phyloP scores from a whole-genome alignment of 2,329 filamentous ascomycete genomes.

The Fusarium concolor region DNA sequence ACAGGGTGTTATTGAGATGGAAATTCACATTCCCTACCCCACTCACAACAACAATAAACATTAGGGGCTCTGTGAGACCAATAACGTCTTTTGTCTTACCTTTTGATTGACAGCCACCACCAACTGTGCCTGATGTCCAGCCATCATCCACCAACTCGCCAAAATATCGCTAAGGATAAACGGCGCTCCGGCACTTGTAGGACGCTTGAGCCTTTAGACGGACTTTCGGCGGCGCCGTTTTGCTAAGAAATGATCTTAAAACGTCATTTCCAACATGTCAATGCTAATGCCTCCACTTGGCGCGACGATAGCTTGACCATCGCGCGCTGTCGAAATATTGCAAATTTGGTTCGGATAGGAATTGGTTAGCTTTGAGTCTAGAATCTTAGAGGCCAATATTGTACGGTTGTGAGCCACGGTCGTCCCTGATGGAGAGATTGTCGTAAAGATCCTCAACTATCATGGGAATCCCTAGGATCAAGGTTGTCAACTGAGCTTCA shows the following conservation, averaged over 20 bases:
- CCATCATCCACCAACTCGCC: conserved; percentile 1
- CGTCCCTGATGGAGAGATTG: background rate
- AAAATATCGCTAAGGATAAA: conserved; percentile 7
- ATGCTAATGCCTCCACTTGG: conserved; percentile 42
- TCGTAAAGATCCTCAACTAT: background rate
- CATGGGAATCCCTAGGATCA: background rate
- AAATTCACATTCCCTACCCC: conserved; percentile 24
- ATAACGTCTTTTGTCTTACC: conserved; percentile 37
- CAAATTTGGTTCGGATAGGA: conserved; percentile 28
- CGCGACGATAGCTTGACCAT: conserved; percentile 30
- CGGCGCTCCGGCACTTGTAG: conserved; percentile 34
- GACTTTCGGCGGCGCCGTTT: conserved; percentile 28
- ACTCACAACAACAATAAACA: conserved; percentile 19
- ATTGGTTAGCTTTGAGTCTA: conserved; percentile 22
- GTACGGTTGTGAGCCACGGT: background rate
- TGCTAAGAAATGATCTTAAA: conserved; percentile 24
- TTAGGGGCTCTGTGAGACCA: conserved; percentile 35
- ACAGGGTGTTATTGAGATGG: background rate
- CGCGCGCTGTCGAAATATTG: conserved; percentile 20
- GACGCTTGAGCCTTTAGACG: conserved; percentile 26
- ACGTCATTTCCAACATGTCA: conserved; percentile 38
- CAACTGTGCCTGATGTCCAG: conserved; percentile 12
- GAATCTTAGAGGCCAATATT: conserved; percentile 7
- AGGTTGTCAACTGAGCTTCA: background rate
- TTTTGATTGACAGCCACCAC: conserved; percentile 16